Percentiles rank a stretch among this genome's conserved stretches.
Conservation (phyloP, 306 rosid species). For the Lathyrus sativus region DNA sequence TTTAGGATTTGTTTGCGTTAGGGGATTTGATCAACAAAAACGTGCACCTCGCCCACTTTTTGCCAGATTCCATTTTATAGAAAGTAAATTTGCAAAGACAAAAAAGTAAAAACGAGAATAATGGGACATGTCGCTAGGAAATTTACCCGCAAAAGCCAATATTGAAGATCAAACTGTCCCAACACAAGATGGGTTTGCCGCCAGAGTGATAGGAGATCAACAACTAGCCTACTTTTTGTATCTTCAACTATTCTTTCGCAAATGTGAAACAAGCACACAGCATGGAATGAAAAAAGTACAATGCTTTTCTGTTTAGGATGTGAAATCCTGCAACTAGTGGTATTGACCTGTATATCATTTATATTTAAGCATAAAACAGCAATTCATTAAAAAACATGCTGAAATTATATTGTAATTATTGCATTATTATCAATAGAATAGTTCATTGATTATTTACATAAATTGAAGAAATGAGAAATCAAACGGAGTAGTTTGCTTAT, state of each 20-base stretch:
- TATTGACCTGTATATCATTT: slow-evolving; percentile 40
- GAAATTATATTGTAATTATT: slow-evolving; percentile 30
- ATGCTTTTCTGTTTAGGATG: slow-evolving; percentile 28
- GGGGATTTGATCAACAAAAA: slow-evolving; percentile 75
- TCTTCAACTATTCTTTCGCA: slow-evolving; percentile 45
- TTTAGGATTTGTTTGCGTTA: slow-evolving; percentile 91
- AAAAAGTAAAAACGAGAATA: slow-evolving; percentile 40
- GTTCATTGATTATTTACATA: slow-evolving; percentile 12
- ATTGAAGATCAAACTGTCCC: slow-evolving; percentile 30
- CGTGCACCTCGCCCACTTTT: slow-evolving; percentile 72
- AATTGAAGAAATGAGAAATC: slow-evolving; percentile 30
- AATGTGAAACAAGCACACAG: slow-evolving; percentile 42
- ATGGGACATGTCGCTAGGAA: slow-evolving; percentile 28
- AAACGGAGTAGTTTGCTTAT: slow-evolving; percentile 9
- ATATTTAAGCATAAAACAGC: slow-evolving; percentile 42
- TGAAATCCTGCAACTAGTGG: slow-evolving; percentile 31
- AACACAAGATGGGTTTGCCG: slow-evolving; percentile 29
- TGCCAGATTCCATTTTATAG: slow-evolving; percentile 69
- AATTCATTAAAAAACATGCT: slow-evolving; percentile 36
- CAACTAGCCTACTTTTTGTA: slow-evolving; percentile 41
- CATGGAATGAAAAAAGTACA: slow-evolving; percentile 41
- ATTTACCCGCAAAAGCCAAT: slow-evolving; percentile 37
- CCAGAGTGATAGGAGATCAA: slow-evolving; percentile 43
- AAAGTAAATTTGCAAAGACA: slow-evolving; percentile 56
- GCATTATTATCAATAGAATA: slow-evolving; percentile 34